Base-by-base conservation (phyloP, 331 rosid species). In the Dryas integrifolia region DNA sequence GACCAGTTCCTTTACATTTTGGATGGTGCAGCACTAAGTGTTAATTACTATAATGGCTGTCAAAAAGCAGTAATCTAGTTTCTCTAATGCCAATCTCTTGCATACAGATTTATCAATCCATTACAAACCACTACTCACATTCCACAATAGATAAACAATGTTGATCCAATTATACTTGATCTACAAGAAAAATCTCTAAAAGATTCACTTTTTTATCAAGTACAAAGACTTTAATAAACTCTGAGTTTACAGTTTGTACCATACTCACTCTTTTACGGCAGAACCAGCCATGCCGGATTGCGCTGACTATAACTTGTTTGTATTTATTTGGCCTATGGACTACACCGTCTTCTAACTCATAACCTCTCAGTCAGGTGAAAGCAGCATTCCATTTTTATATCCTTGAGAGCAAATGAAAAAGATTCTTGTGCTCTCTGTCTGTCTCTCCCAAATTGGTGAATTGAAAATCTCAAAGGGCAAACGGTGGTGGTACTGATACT, bases 401-500 rank as follows among this genome's bases (percentile, higher is more conserved):
- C 58, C 58, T 16, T 16, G 58, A 53, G 24, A 24, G 40, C 15
- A 24, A 57, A 24, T 21, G 55, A 57, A 13, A 5, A 57, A 53
- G 4, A 4, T 46, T 5, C 50, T 55, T 6, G 41, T 15, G 7
- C 35, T 30, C 35, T 30, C 35, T 30, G 35, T 30, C 2, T 30
- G 35, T 30, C 35, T 30, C 2, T 52, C 13, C 1, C 3, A 53
- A 12, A 14, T 14, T 9, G 61, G 40, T 38, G 38, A 39, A 7
- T 52, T 43, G 39, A 6, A 53, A 50, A 74, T 64, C 65, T 74
- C 45, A 38, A 64, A 40, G 72, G 72, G 46, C 72, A 53, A 74
- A 61, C 35, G 9, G 24, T 52, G n/a, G 15, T 1, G 18, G 35
- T 2, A 30, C 18, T 50, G 5, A 0, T 14, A 16, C 55, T 50